Evolutionary conservation across 345 rosid genomes (phyloP).

Genomic region (Conringia planisiliqua): DNA sequence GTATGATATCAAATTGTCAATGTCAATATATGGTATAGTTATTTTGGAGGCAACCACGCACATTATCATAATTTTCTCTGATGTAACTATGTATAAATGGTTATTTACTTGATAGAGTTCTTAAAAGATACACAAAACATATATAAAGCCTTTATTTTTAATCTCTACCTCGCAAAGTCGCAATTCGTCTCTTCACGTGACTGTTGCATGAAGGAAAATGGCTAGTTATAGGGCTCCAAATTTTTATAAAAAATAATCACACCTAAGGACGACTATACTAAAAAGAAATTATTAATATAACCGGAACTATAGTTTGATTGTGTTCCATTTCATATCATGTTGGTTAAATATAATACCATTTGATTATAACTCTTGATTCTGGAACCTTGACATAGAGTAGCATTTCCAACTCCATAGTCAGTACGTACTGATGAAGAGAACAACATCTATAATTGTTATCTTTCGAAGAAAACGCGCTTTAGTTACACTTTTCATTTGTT

Average conservation of each 20-base stretch:
- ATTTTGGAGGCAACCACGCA: not conserved
- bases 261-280: not conserved
- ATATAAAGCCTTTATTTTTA: not conserved
- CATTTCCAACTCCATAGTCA: not conserved
- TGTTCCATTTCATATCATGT: not conserved
- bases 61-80: not conserved
- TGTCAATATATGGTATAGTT: not conserved
- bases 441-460: not conserved
- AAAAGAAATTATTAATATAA: not conserved
- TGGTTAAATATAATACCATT: not conserved
- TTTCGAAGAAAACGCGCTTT: not conserved
- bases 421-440: not conserved
- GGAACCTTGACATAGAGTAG: not conserved
- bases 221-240: not conserved
- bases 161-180: not conserved
- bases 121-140: not conserved
- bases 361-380: not conserved
- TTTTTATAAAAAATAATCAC: not conserved
- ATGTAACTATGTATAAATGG: not conserved
- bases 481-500: not conserved
- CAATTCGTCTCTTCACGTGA: not conserved
- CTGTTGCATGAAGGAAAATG: not conserved
- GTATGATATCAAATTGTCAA: not conserved
- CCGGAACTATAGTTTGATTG: not conserved
- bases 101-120: not conserved